Conservation (phyloP, 169 alveolate genomes). For the Perkinsus marinus region DNA sequence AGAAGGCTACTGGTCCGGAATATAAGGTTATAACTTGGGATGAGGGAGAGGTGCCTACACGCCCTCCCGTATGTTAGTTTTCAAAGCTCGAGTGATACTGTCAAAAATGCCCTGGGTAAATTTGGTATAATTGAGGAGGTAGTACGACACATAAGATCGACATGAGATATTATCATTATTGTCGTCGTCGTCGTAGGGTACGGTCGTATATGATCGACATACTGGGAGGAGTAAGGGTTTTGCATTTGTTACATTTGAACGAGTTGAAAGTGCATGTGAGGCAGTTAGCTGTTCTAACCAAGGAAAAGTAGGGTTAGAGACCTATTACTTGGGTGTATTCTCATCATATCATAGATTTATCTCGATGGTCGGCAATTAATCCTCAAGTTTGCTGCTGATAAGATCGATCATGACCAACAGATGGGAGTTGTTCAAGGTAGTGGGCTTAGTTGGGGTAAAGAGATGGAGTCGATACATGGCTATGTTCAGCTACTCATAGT, state of each 20-base stretch:
- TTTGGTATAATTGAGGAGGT: background rate
- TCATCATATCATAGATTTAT: too few species aligned
- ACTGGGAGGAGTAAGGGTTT: background rate
- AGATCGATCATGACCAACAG: background rate
- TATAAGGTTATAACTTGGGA: background rate
- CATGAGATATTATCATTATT: too few species aligned
- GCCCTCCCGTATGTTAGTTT: background rate
- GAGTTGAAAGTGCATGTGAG: background rate
- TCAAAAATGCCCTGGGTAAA: background rate
- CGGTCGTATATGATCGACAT: background rate
- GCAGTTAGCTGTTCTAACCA: background rate
- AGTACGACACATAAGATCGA: too few species aligned
- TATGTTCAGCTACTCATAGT: background rate
- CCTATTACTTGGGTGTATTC: too few species aligned
- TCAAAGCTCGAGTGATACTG: background rate
- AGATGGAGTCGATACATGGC: background rate
- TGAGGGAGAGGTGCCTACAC: background rate
- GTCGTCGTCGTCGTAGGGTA: background rate
- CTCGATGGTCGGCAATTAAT: background rate
- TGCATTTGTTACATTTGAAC: background rate
- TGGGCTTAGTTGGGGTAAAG: background rate
- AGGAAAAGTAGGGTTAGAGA: background rate
- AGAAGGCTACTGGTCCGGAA: background rate
- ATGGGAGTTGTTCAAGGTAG: background rate
- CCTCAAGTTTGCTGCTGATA: background rate